Percentiles rank a stretch among this genome's conserved stretches.
phyloP scores from a whole-genome alignment of 108 stramenopile species.

The Ochromonas danica region DNA sequence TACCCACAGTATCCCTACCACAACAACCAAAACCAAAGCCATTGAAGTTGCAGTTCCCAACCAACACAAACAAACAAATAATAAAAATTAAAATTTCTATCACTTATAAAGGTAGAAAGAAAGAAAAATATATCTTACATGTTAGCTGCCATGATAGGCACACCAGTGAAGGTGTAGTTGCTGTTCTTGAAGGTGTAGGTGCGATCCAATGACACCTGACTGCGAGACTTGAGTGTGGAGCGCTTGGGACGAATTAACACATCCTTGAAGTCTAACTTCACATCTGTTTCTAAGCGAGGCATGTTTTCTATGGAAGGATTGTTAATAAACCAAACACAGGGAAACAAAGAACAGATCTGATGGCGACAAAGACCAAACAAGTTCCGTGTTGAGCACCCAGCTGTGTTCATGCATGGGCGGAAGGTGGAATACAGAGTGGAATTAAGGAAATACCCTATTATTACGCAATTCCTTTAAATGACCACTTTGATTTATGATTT shows the following conservation, averaged over 20 bases:
- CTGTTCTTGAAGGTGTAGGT: slow-evolving; percentile 37
- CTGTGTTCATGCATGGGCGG: too few species aligned
- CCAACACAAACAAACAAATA: not conserved
- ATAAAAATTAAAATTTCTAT: not conserved
- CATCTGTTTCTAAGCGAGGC: slow-evolving; percentile 47
- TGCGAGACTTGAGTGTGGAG: slow-evolving; percentile 47
- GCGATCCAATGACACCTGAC: slow-evolving; percentile 40
- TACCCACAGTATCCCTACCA: slow-evolving; percentile 49
- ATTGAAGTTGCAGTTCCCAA: not conserved
- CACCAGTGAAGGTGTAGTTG: slow-evolving; percentile 36
- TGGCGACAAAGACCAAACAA: too few species aligned
- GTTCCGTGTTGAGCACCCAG: too few species aligned
- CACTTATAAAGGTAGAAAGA: not conserved
- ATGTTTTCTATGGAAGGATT: slow-evolving; percentile 11
- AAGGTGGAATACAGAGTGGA: too few species aligned
- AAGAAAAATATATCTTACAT: slow-evolving; percentile 35
- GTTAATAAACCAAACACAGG: too few species aligned
- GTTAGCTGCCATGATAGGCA: slow-evolving; percentile 57
- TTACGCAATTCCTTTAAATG: too few species aligned
- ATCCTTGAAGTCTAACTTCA: slow-evolving; percentile 59
- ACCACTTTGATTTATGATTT: too few species aligned
- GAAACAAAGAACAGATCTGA: too few species aligned
- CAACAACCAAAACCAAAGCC: not conserved
- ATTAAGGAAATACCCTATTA: too few species aligned
- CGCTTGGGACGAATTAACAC: slow-evolving; percentile 55